Percentiles rank a stretch among this genome's conserved stretches.
These are phyloP conservation scores for Hypoxylon sp. DNA, from an alignment of 2,329 filamentous ascomycete species.

Conservation along the genomic window DNA sequence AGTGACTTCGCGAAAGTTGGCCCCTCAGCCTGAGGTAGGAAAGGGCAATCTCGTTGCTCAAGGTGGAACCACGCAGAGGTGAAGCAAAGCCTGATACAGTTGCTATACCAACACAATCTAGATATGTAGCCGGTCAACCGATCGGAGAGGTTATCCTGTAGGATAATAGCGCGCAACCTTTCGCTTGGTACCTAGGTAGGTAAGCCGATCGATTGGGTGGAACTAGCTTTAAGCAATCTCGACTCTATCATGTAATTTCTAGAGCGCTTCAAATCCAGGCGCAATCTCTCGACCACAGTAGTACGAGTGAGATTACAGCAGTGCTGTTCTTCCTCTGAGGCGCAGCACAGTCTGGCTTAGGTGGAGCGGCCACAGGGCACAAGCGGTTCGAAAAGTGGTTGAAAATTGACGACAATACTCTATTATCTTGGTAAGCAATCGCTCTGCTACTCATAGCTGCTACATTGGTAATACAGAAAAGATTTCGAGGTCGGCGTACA, in stretches of 20 bases:
- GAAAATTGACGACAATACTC: conserved; percentile 25
- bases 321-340: conserved; percentile 13
- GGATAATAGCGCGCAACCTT: conserved; percentile 19
- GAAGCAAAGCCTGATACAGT: conserved; percentile 22
- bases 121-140: conserved; percentile 18
- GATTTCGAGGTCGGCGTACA: conserved; percentile 25
- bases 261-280: conserved; percentile 3
- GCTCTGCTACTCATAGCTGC: conserved; percentile 19
- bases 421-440: conserved; percentile 39
- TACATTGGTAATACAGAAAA: conserved; percentile 30
- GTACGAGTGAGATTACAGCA: conserved; percentile 16
- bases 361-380: conserved; percentile 29
- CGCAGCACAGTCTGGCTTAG: conserved; percentile 5
- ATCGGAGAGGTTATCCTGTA: conserved; percentile 19
- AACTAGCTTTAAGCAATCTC: conserved; percentile 21
- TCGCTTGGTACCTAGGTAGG: conserved; percentile 18
- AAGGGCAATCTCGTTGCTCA: conserved; percentile 12
- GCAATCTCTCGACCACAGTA: conserved; percentile 18
- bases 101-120: conserved; percentile 21
- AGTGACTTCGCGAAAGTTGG: conserved; percentile 20
- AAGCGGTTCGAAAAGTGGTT: conserved; percentile 25
- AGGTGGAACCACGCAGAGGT: conserved; percentile 27
- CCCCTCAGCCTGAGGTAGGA: conserved; percentile 7
- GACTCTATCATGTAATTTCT: conserved; percentile 13
- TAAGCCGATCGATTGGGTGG: conserved; percentile 18